Conservation (phyloP, 2,329 filamentous ascomycete species). For the Penicillium sclerotigenum region DNA sequence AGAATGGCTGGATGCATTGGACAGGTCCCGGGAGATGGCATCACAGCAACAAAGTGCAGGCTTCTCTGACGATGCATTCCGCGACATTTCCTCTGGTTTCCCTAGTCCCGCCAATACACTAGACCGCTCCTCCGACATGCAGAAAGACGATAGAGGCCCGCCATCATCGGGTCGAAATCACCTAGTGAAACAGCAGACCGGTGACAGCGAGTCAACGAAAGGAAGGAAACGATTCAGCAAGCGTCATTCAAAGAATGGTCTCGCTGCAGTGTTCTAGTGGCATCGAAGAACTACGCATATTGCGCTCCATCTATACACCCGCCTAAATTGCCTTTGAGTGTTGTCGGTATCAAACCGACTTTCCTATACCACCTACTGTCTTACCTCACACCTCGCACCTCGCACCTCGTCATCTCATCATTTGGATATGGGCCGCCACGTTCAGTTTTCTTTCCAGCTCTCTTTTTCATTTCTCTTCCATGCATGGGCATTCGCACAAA, state of each 20-base stretch:
- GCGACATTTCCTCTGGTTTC: constrained; percentile 66
- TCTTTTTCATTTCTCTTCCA: constrained; percentile 3
- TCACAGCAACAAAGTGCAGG: constrained; percentile 66
- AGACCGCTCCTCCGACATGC: constrained; percentile 41
- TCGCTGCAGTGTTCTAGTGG: constrained; percentile 75
- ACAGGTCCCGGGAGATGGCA: constrained; percentile 81
- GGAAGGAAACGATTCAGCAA: constrained; percentile 75
- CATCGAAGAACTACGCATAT: constrained; percentile 9
- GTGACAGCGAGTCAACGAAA: constrained; percentile 55
- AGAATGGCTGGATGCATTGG: constrained; percentile 89
- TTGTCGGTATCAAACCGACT: background rate
- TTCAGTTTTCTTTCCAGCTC: background rate
- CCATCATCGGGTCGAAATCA: constrained; percentile 45
- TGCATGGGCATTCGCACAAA: constrained; percentile 5
- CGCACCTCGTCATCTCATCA: background rate
- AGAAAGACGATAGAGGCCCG: constrained; percentile 28
- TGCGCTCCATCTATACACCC: background rate
- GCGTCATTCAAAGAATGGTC: constrained; percentile 88
- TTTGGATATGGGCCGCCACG: background rate
- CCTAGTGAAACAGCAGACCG: constrained; percentile 43
- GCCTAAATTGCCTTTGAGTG: background rate
- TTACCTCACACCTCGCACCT: background rate
- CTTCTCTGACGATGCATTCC: constrained; percentile 63
- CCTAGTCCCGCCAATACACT: constrained; percentile 59
- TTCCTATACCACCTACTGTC: background rate